Evolutionary conservation across 345 rosid species (phyloP).

Genomic region (Lagerstroemia speciosa): DNA sequence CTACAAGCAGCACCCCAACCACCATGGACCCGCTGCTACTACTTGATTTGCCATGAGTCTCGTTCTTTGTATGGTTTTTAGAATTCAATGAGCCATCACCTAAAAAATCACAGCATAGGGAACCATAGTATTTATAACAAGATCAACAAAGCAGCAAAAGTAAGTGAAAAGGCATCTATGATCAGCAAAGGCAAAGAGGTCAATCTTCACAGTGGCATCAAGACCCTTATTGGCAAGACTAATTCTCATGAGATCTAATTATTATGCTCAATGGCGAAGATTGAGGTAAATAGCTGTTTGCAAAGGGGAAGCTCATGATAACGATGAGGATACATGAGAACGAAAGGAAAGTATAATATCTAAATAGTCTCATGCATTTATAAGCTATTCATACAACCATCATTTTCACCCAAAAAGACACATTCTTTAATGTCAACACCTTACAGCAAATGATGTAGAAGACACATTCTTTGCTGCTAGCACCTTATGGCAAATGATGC

Average conservation of each 20-base stretch:
- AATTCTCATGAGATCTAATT: neutral
- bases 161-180: neutral
- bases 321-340: no score
- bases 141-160: neutral
- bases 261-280: neutral
- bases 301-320: neutral
- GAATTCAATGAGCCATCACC: conserved; percentile 45
- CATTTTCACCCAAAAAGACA: neutral
- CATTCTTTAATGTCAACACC: neutral
- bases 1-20: conserved; percentile 33
- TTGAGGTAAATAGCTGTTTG: neutral
- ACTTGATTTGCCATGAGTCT: conserved; percentile 34
- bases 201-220: neutral
- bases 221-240: neutral
- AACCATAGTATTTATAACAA: neutral
- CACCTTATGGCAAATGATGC: neutral
- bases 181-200: neutral
- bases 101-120: conserved; percentile 18
- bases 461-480: neutral
- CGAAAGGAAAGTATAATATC: no score
- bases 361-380: no score
- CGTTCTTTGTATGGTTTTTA: conserved; percentile 24
- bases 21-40: conserved; percentile 40
- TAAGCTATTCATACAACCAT: no score
- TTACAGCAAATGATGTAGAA: neutral